Evolutionary conservation across 495 filamentous ascomycete species (phyloP).

Genomic region (Daldinia decipiens): DNA sequence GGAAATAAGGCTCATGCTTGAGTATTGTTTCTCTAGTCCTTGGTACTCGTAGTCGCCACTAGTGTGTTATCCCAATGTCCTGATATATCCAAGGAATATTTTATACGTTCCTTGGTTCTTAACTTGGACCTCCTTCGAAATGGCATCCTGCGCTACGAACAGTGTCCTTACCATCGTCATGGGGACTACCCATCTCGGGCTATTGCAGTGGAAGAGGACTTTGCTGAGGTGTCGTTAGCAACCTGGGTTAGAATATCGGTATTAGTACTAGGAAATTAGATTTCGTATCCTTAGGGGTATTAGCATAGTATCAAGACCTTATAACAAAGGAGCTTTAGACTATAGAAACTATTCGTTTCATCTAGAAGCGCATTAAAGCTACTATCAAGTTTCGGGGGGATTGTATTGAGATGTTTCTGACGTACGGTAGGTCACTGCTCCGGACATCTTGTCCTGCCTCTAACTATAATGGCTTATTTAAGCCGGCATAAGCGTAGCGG

Average conservation of each 20-base stretch:
- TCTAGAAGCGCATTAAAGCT: neutral
- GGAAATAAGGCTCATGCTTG: neutral
- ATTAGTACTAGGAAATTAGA: neutral
- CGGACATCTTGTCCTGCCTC: neutral
- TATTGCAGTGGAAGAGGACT: neutral
- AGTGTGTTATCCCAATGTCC: neutral
- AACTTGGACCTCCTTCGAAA: no score
- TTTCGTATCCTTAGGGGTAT: neutral
- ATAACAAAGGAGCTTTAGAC: neutral
- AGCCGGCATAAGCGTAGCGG: no score
- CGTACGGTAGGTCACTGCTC: neutral
- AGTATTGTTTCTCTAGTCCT: neutral
- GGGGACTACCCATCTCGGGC: no score
- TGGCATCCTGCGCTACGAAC: neutral
- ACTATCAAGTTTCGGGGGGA: no score
- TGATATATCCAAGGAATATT: neutral
- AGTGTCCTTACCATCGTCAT: neutral
- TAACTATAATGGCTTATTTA: neutral
- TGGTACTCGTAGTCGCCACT: neutral
- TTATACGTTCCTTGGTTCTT: neutral
- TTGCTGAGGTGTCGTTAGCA: neutral
- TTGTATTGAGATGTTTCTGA: neutral
- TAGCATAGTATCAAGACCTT: neutral
- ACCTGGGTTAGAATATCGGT: neutral
- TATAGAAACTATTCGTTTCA: neutral